Conservation (phyloP, 2,329 filamentous ascomycete genomes). For the Aspergillus pseudonomiae region DNA sequence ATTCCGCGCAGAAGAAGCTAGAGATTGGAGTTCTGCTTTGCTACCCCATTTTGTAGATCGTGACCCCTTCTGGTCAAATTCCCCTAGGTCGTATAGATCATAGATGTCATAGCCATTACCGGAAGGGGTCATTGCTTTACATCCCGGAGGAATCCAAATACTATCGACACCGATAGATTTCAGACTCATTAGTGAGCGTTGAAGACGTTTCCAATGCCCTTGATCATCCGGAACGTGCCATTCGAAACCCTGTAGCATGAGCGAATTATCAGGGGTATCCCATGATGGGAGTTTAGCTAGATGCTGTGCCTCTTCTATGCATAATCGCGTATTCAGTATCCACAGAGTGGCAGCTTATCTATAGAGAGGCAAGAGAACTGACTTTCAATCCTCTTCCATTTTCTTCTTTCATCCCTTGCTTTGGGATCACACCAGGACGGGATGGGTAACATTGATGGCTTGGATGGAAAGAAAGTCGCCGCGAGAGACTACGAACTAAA, state of each 20-base stretch:
- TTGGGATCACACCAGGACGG: conserved; percentile 15
- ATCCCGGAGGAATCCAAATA: conserved; percentile 72
- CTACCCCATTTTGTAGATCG: conserved; percentile 69
- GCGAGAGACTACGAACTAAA: not conserved
- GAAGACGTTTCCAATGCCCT: conserved; percentile 64
- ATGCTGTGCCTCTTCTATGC: conserved; percentile 26
- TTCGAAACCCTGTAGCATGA: conserved; percentile 72
- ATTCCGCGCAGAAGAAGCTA: conserved; percentile 43
- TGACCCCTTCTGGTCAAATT: conserved; percentile 71
- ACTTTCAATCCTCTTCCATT: conserved; percentile 32
- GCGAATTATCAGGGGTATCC: conserved; percentile 39
- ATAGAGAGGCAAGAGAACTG: not conserved
- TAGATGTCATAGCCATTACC: conserved; percentile 73
- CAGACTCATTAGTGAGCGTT: conserved; percentile 55
- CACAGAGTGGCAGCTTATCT: not conserved
- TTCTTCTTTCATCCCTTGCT: conserved; percentile 16
- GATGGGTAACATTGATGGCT: conserved; percentile 14
- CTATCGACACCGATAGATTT: conserved; percentile 63
- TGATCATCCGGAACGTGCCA: conserved; percentile 69
- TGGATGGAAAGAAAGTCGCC: not conserved
- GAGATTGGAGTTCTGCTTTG: conserved; percentile 62
- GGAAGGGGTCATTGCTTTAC: conserved; percentile 64
- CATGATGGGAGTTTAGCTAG: conserved; percentile 35
- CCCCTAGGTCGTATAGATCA: conserved; percentile 70
- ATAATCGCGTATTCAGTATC: conserved; percentile 2